Conservation (phyloP, 139 green algal genomes). For the Deuterostichococcus epilithicus region DNA sequence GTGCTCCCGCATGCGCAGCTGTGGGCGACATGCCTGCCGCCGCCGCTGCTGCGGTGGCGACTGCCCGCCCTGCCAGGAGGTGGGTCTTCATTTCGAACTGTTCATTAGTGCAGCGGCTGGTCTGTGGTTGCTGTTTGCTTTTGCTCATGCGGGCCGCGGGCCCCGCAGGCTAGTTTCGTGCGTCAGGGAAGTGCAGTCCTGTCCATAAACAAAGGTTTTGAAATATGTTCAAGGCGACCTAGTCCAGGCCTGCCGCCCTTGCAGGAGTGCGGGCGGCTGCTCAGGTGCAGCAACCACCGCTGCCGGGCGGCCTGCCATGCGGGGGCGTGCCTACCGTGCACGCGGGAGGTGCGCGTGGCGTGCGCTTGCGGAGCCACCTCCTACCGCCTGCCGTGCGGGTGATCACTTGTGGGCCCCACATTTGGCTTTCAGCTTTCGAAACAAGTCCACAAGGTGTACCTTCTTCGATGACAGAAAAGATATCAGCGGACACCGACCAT, state of each 20-base stretch:
- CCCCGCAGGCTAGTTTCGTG: no score
- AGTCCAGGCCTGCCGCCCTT: no score
- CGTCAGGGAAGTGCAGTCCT: no score
- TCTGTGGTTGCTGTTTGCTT: not conserved
- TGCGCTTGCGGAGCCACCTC: slow-evolving; percentile 65
- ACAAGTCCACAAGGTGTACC: no score
- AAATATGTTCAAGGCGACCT: no score
- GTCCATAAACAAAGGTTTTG: not conserved
- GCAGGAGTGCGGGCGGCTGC: slow-evolving; percentile 47
- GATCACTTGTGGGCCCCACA: not conserved
- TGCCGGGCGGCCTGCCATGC: slow-evolving; percentile 71
- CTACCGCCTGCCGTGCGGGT: slow-evolving; percentile 70
- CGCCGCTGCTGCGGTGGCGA: slow-evolving; percentile 79
- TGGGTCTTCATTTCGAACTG: not conserved
- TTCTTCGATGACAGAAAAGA: no score
- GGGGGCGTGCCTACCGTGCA: slow-evolving; percentile 75
- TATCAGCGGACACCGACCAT: no score
- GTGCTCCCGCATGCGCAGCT: slow-evolving; percentile 54
- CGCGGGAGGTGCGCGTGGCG: slow-evolving; percentile 52
- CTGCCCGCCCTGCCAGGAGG: slow-evolving; percentile 81
- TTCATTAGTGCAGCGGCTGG: no score
- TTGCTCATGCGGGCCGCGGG: no score
- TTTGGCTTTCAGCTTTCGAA: no score
- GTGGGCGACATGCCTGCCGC: slow-evolving; percentile 74
- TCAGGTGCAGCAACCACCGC: slow-evolving; percentile 80